A percentile compares a stretch with the other conserved stretches of the same genome.
Evolutionary conservation across 2,329 filamentous ascomycete species (phyloP).

Genomic region (Clarireedia sp.): DNA sequence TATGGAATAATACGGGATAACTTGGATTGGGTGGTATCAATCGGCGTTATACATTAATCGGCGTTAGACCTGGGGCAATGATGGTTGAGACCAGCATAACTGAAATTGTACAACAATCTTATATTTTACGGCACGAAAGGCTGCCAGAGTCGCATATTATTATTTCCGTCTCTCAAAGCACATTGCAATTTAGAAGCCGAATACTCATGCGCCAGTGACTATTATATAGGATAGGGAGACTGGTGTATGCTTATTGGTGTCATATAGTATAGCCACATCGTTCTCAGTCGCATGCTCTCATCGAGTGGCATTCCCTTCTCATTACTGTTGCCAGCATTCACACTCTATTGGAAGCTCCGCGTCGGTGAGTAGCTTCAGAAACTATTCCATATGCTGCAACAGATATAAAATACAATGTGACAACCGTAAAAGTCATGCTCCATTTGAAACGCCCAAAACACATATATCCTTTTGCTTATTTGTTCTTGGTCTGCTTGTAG

Average conservation of each 20-base stretch:
- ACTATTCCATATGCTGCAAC: not conserved
- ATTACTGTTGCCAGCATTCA: too few relatives aligned
- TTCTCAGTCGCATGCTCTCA: too few relatives aligned
- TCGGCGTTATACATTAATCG: constrained; percentile 13
- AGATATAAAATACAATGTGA: not conserved
- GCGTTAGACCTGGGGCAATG: not conserved
- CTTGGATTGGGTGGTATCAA: not conserved
- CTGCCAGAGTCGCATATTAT: not conserved
- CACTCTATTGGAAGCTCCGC: too few relatives aligned
- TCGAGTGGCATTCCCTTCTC: too few relatives aligned
- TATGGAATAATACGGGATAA: not conserved
- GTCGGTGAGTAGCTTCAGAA: too few relatives aligned
- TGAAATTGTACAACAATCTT: constrained; percentile 9
- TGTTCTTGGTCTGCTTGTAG: constrained; percentile 67
- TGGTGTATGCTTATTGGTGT: too few relatives aligned
- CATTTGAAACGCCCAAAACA: constrained; percentile 11
- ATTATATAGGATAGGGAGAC: too few relatives aligned
- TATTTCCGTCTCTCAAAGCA: not conserved
- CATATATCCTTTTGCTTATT: constrained; percentile 20
- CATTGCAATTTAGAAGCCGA: too few relatives aligned
- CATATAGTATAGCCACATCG: too few relatives aligned
- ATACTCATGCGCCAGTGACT: too few relatives aligned
- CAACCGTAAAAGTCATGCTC: not conserved
- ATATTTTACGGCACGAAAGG: not conserved
- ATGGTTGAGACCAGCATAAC: constrained; percentile 1